Evolutionary conservation across 1,284 basidiomycete species (phyloP).

Genomic region (Naganishia sp.): DNA sequence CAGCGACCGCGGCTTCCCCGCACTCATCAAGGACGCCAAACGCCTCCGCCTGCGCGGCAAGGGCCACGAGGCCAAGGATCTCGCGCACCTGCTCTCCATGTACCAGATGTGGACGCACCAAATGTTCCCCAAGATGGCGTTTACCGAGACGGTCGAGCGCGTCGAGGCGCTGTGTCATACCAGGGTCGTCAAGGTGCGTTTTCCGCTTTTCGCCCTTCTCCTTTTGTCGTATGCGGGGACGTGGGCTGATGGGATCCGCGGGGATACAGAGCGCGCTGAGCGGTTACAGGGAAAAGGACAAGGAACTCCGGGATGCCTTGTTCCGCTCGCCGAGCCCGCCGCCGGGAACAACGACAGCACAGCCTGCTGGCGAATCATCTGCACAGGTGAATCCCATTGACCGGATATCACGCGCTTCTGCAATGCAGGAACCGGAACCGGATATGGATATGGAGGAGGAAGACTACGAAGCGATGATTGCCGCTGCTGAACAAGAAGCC

Average conservation of each 20-base stretch:
- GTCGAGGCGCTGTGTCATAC: conserved; percentile 84
- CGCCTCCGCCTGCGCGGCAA: conserved; percentile 78
- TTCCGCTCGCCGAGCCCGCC: conserved; percentile 5
- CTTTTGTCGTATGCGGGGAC: not conserved
- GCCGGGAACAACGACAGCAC: not conserved
- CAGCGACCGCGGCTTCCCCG: conserved; percentile 71
- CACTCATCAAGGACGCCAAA: conserved; percentile 70
- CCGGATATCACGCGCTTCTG: conserved; percentile 31
- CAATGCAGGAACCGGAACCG: conserved; percentile 5
- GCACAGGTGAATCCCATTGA: not conserved
- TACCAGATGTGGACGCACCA: conserved; percentile 92
- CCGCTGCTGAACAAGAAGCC: conserved; percentile 34
- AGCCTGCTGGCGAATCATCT: not conserved
- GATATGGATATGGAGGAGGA: conserved; percentile 42
- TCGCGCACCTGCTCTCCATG: conserved; percentile 71
- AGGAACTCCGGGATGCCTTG: conserved; percentile 9
- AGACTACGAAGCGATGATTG: conserved; percentile 35
- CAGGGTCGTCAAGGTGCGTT: conserved; percentile 73
- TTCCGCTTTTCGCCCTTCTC: conserved; percentile 26
- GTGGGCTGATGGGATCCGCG: not conserved
- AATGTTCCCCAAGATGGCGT: conserved; percentile 82
- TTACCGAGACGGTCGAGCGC: conserved; percentile 74
- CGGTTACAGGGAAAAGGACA: conserved; percentile 23
- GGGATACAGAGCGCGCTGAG: conserved; percentile 51
- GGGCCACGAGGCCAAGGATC: conserved; percentile 77